These are phyloP conservation scores for Bryoglossum gracile DNA, from an alignment of 495 filamentous ascomycete species.

Conservation along the genomic window DNA sequence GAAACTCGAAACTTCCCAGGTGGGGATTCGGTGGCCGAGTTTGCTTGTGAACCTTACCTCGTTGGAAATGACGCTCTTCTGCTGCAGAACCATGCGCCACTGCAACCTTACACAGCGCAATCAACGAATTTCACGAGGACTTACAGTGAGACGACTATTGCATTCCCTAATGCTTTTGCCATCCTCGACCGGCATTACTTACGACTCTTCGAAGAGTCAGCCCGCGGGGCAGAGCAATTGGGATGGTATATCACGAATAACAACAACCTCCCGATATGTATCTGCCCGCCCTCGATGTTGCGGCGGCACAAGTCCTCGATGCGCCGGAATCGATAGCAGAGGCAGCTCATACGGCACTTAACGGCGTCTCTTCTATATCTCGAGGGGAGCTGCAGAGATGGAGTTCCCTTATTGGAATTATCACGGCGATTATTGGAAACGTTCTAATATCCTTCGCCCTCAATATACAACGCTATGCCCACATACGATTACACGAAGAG, in stretches of 20 bases:
- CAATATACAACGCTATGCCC: constrained; percentile 93
- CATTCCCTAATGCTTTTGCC: neutral
- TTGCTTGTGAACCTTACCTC: neutral
- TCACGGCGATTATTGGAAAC: constrained; percentile 86
- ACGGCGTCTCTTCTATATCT: neutral
- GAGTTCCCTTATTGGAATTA: constrained; percentile 90
- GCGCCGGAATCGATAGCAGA: neutral
- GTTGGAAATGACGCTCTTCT: neutral
- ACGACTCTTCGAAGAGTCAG: constrained; percentile 6
- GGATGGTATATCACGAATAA: constrained; percentile 2
- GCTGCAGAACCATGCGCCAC: neutral
- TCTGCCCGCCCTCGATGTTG: constrained; percentile 9
- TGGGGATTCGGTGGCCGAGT: neutral
- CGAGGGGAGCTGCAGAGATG: constrained; percentile 53
- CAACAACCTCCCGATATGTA: constrained; percentile 21
- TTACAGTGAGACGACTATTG: neutral
- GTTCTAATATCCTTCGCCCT: constrained; percentile 90
- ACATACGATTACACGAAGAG: constrained; percentile 60
- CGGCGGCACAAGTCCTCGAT: neutral
- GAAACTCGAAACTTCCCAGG: neutral
- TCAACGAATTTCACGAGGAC: neutral
- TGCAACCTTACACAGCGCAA: neutral
- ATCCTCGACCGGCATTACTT: neutral
- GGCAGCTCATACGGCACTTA: neutral
- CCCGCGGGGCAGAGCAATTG: constrained; percentile 7